These are phyloP conservation scores for Plectosphaerella sp. DNA, from an alignment of 2,329 filamentous ascomycete species.

Conservation along the genomic window DNA sequence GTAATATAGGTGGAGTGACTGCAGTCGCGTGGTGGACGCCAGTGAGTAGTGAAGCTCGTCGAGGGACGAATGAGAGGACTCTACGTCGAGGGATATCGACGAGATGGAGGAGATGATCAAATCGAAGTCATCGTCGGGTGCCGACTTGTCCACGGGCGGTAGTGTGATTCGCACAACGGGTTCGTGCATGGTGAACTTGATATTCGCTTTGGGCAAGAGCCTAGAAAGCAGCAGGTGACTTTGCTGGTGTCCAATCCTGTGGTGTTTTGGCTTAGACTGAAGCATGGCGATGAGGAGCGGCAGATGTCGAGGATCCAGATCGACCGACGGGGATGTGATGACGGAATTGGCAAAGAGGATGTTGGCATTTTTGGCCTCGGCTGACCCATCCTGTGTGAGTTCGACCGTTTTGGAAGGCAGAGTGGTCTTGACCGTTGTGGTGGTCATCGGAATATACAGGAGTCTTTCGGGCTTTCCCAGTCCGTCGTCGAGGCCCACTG, in stretches of 20 bases:
- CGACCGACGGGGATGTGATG: slow-evolving; percentile 90
- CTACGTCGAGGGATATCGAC: slow-evolving; percentile 85
- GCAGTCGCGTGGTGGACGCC: slow-evolving; percentile 73
- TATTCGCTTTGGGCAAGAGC: slow-evolving; percentile 86
- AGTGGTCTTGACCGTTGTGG: slow-evolving; percentile 89
- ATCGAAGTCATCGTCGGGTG: slow-evolving; percentile 79
- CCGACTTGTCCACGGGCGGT: slow-evolving; percentile 65
- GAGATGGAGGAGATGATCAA: slow-evolving; percentile 94
- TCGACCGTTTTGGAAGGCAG: slow-evolving; percentile 91
- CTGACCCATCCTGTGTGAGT: slow-evolving; percentile 56
- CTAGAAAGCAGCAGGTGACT: slow-evolving; percentile 74
- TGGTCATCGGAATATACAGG: slow-evolving; percentile 94
- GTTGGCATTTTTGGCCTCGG: slow-evolving; percentile 85
- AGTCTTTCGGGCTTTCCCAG: slow-evolving; percentile 79
- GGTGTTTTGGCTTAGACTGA: slow-evolving; percentile 38
- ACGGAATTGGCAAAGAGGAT: slow-evolving; percentile 96
- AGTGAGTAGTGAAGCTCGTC: slow-evolving; percentile 85
- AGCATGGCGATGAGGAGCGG: slow-evolving; percentile 78
- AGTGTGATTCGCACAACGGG: slow-evolving; percentile 88
- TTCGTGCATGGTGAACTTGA: slow-evolving; percentile 96
- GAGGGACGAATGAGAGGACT: slow-evolving; percentile 88
- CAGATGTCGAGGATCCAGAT: slow-evolving; percentile 87
- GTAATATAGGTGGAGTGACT: slow-evolving; percentile 89
- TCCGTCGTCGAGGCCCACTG: slow-evolving; percentile 88
- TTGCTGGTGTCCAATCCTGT: slow-evolving; percentile 25